Conservation (phyloP, 768 basidiomycete species). For the Steccherinum ochraceum region DNA sequence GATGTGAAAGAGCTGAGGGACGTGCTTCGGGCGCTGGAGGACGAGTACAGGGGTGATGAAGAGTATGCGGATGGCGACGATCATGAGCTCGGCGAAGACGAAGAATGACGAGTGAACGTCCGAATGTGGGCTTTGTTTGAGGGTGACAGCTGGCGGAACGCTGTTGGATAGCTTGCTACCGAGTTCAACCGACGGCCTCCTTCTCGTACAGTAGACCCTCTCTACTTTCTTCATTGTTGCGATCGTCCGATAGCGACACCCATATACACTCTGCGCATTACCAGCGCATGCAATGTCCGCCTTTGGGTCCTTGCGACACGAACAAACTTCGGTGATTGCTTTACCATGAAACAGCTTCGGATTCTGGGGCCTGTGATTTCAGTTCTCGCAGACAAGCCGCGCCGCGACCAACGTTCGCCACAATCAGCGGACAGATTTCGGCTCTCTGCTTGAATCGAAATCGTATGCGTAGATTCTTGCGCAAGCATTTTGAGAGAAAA, state of each 20-base stretch:
- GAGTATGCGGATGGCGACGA: constrained; percentile 18
- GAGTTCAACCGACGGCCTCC: no score
- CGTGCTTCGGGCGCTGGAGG: constrained; percentile 55
- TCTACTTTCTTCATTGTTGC: background rate
- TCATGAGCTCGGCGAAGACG: constrained; percentile 19
- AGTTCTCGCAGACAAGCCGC: no score
- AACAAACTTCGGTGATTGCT: background rate
- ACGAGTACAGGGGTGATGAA: constrained; percentile 31
- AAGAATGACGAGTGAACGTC: constrained; percentile 12
- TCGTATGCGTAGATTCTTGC: no score
- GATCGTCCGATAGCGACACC: background rate
- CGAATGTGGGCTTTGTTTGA: background rate
- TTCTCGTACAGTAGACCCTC: background rate
- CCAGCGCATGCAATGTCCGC: background rate
- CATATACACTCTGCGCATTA: no score
- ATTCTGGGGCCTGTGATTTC: no score
- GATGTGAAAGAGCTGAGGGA: constrained; percentile 52
- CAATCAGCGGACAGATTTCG: background rate
- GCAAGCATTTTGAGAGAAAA: no score
- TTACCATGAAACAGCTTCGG: background rate
- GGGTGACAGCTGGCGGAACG: background rate
- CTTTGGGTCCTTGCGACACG: background rate
- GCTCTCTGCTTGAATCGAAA: no score
- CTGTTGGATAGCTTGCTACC: no score
- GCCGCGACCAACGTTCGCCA: background rate